Base-by-base conservation (phyloP, 148 eudicot species). In the Camellia lanceoleosa region DNA sequence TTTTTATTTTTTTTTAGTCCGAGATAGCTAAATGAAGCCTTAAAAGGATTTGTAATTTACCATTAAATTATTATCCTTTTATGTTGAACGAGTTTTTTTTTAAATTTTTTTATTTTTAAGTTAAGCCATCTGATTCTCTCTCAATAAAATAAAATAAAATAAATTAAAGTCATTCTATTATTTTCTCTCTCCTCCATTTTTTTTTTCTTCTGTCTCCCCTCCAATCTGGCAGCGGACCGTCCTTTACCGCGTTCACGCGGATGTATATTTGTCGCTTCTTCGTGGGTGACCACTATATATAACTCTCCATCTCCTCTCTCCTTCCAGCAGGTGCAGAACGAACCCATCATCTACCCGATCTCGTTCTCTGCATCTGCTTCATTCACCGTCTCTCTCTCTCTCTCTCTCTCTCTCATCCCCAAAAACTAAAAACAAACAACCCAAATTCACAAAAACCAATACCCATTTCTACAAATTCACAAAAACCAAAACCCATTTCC, bases 171-270 rank as follows among this genome's bases (percentile, higher is more conserved):
- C 38, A 30, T 30, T 30, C 14, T 1, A 20, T 42, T 52, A 7
- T 23, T 42, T 23, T 47, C n/a, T 20, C 5, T 15, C 38, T 71
- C 3, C 55, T 7, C 41, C 42, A 49, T 49, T 67, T 64, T 38
- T 51, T 51, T n/a, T 42, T 30, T 60, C 14, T 51, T 30, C 47
- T 47, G n/a, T 68, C 61, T 41, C 64, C 23, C 46, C 75, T 78
- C 74, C 81, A 78, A 66, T 74, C 82, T 62, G 75, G 38, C 38
- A 30, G 38, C 38, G 38, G 38, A 72, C 81, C 46, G 79, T 47
- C 71, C 63, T 52, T 75, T 3, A 61, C 75, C 85, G 85, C 85
- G 86, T 80, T 71, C 77, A 80, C 83, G 80, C 85, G 82, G 70
- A 64, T 14, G 52, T 42, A 30, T 30, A 30, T 23, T 60, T 77